Conservation (phyloP, 2,329 filamentous ascomycete species). For the Shiraia bambusicola region DNA sequence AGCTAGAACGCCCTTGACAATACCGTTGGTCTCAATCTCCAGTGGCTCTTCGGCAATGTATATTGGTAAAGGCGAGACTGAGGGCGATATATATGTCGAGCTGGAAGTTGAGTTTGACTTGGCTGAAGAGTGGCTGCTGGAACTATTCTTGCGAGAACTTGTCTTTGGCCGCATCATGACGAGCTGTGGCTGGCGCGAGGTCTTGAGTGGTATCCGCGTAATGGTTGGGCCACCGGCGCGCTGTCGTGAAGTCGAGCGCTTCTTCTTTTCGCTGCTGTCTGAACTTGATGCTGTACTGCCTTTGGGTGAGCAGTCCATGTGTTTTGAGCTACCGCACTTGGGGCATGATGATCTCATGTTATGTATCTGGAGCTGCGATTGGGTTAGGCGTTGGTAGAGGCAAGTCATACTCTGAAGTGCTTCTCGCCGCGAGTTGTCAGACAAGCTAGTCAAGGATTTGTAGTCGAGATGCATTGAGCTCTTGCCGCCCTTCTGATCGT, state of each 20-base stretch:
- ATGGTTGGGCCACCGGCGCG: conserved; percentile 30
- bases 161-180: conserved; percentile 41
- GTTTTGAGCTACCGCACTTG: conserved; percentile 28
- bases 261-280: conserved; percentile 27
- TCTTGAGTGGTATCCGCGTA: conserved; percentile 34
- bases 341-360: conserved; percentile 21
- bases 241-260: conserved; percentile 22
- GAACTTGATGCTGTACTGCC: conserved; percentile 11
- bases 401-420: conserved; percentile 46
- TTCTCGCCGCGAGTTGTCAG: conserved; percentile 49
- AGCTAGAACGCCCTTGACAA: conserved; percentile 14
- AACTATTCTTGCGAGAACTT: conserved; percentile 25
- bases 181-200: conserved; percentile 38
- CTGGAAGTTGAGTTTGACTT: conserved; percentile 20
- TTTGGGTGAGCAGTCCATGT: conserved; percentile 23
- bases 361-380: conserved; percentile 39
- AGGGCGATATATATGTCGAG: conserved; percentile 25
- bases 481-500: conserved; percentile 36
- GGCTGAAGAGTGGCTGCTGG: conserved; percentile 24
- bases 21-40: conserved; percentile 11
- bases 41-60: conserved; percentile 30
- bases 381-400: conserved; percentile 43
- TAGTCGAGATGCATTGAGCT: conserved; percentile 45
- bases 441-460: conserved; percentile 47
- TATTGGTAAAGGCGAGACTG: conserved; percentile 26